Base-by-base conservation (phyloP, 805 yeast species). In the Yueomyces sinensis region DNA sequence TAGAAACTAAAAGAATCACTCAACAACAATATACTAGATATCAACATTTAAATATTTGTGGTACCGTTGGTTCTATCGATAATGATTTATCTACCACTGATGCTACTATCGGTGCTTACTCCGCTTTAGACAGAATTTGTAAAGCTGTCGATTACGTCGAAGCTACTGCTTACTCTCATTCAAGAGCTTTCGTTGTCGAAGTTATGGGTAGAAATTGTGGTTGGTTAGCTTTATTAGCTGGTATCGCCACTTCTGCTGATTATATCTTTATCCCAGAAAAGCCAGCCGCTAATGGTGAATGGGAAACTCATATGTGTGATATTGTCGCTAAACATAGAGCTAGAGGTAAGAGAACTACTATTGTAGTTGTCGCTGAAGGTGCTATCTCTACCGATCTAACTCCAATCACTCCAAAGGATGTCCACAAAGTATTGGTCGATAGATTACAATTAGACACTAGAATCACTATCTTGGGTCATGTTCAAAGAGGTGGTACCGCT, bases 181-280 rank as follows among this genome's bases (percentile, higher is more conserved):
- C 84, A 22, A 63, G 93, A 52, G 91, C 89, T 4, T 81, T 81
- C 49, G 82, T 81, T 29, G 75, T 81, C 29, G 93, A 81, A 61
- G 93, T 81, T 15, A 81, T 81, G 93, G 93, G 93, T 40, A 68
- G 93, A 58, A 86, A 81, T 55, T 81, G 93, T 63, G 93, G 93
- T 42, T 81, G 93, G 93, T 65, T 81, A 42, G 89, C 82, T 1
- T 61, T 81, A 41, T 74, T 79, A 80, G 76, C 89, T 14, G 93
- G 91, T 43, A 66, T 81, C 39, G 71, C 84, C 13, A 74, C 84
- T 13, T 74, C 86, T 42, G 89, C 93, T 3, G 93, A 81, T 56
- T 81, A 70, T 47, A 76, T 81, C 32, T 72, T 81, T 48, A 79
- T 81, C 42, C 93, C 93, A 14, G 93, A 81, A 56, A 70, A 72